Percentiles rank a stretch among this genome's conserved stretches.
phyloP scores from a whole-genome alignment of 441 rosid genomes.

The Gossypium aridum region DNA sequence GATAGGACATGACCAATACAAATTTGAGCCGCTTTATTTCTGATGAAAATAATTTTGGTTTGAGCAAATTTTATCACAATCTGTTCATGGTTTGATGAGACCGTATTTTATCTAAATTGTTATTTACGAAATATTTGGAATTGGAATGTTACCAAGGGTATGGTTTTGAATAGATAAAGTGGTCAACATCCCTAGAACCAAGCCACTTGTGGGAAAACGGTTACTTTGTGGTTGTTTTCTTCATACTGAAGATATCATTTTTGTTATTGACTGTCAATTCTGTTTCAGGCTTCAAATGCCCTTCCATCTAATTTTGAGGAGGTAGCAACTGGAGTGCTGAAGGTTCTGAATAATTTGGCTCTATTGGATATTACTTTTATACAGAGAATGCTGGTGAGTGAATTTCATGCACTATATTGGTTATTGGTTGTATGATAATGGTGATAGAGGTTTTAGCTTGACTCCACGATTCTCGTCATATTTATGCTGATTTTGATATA shows the following conservation, averaged over 20 bases:
- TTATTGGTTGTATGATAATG: slow-evolving; percentile 1
- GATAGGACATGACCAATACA: not conserved
- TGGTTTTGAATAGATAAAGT: not conserved
- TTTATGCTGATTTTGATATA: slow-evolving; percentile 6
- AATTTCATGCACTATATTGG: not conserved
- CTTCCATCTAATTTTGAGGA: slow-evolving; percentile 82
- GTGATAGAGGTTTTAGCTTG: slow-evolving; percentile 10
- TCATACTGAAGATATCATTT: not conserved
- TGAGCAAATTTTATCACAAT: not conserved
- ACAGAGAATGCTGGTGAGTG: slow-evolving; percentile 68
- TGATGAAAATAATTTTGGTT: not conserved
- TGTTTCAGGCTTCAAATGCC: slow-evolving; percentile 45
- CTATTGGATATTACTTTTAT: slow-evolving; percentile 52
- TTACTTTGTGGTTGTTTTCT: not conserved
- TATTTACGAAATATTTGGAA: not conserved
- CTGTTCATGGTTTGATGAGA: not conserved
- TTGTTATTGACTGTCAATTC: not conserved
- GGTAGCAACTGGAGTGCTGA: slow-evolving; percentile 74
- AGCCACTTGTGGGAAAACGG: not conserved
- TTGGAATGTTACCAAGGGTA: not conserved
- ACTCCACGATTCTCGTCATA: not conserved
- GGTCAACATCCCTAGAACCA: not conserved
- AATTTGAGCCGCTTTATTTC: not conserved
- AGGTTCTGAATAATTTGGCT: slow-evolving; percentile 73
- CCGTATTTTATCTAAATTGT: not conserved